These are phyloP conservation scores for Davidsoniella virescens DNA, from an alignment of 2,329 filamentous ascomycete genomes.

Conservation along the genomic window DNA sequence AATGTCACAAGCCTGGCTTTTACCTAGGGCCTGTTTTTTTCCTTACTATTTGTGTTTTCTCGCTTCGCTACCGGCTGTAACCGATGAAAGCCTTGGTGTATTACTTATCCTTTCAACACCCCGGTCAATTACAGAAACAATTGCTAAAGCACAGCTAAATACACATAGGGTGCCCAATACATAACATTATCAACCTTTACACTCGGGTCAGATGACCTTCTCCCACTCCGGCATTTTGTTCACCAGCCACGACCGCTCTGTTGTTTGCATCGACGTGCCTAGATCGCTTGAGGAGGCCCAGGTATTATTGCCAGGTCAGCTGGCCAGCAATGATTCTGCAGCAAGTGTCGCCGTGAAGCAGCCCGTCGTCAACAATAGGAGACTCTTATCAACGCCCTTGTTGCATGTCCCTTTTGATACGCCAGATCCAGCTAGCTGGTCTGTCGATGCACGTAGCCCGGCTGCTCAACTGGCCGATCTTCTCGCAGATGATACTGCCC, in stretches of 20 bases:
- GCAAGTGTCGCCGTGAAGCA: too few species aligned
- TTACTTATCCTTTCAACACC: neutral
- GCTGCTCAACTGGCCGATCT: constrained; percentile 36
- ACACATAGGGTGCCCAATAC: too few species aligned
- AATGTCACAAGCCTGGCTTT: too few species aligned
- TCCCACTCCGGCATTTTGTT: constrained; percentile 20
- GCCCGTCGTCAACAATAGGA: constrained; percentile 17
- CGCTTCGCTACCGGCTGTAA: constrained; percentile 2
- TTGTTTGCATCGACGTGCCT: constrained; percentile 53
- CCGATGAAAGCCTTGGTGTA: constrained; percentile 4
- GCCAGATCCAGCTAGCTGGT: constrained; percentile 1
- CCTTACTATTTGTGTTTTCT: too few species aligned
- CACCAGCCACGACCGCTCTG: constrained; percentile 22
- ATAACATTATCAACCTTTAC: neutral
- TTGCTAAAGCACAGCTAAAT: neutral
- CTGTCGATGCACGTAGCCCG: constrained; percentile 18
- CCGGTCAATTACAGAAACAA: neutral
- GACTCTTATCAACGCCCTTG: constrained; percentile 27
- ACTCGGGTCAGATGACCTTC: neutral
- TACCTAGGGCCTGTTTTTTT: too few species aligned
- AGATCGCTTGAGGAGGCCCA: constrained; percentile 53
- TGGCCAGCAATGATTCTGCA: constrained; percentile 13
- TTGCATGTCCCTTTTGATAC: neutral
- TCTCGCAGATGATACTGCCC: constrained; percentile 33
- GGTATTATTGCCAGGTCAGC: constrained; percentile 23